A percentile compares a stretch with the other conserved stretches of the same genome.
Conservation (phyloP, 2,329 filamentous ascomycete species). For the Truncatella angustata region DNA sequence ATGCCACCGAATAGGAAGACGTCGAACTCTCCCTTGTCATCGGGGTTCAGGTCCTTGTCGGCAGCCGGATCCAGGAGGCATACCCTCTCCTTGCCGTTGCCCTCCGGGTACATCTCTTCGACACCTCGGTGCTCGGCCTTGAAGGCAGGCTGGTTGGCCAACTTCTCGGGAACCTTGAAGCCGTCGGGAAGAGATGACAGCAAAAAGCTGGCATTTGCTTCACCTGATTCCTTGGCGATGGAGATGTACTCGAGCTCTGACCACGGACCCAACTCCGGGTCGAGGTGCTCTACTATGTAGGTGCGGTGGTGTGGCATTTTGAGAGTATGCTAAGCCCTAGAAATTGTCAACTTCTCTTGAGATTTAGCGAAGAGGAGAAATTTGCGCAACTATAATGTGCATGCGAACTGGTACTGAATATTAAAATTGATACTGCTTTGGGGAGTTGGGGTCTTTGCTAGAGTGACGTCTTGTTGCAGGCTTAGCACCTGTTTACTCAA, state of each 20-base stretch:
- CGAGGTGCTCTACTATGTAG: conserved; percentile 95
- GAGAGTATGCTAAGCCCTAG: too few species aligned
- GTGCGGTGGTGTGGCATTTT: conserved; percentile 50
- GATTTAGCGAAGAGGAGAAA: too few species aligned
- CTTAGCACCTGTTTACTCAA: not conserved
- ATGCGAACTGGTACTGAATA: not conserved
- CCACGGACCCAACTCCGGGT: conserved; percentile 91
- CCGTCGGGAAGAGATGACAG: conserved; percentile 75
- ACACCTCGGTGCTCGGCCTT: conserved; percentile 74
- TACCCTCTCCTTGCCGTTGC: conserved; percentile 66
- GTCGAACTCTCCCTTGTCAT: conserved; percentile 80
- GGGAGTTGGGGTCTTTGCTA: not conserved
- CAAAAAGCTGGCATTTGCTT: conserved; percentile 67
- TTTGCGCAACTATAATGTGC: too few species aligned
- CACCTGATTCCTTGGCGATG: conserved; percentile 78
- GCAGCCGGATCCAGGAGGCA: conserved; percentile 90
- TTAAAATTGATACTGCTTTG: conserved; percentile 1
- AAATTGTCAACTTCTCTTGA: too few species aligned
- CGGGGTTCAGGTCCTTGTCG: conserved; percentile 74
- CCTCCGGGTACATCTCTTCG: conserved; percentile 72
- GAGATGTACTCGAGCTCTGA: conserved; percentile 88
- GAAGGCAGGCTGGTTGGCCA: conserved; percentile 59
- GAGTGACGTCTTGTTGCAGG: conserved; percentile 7
- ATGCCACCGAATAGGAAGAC: conserved; percentile 96
- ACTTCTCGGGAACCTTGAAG: conserved; percentile 61